Evolutionary conservation across 495 filamentous ascomycete genomes (phyloP), one percentile per base, ranked within the genome.

Genomic region (Apiosordaria backusii): DNA sequence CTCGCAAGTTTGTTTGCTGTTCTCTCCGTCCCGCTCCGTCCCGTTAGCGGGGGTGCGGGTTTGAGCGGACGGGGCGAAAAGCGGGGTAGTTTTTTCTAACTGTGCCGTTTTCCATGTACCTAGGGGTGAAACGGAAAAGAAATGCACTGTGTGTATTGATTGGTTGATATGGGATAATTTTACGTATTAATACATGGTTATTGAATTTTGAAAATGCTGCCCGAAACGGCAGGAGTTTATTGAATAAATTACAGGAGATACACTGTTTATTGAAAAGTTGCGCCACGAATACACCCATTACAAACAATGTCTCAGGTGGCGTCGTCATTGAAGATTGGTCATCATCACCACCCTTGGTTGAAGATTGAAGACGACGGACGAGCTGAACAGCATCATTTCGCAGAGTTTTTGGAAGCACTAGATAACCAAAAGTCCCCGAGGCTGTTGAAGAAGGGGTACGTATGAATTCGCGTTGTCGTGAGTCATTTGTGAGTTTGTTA

Each of bases 21-120:
- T 16, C 19, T 55, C 27, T 55, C 40, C 61, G 61, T 24, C 54
- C 54, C 52, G 24, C 61, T 35, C 24, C 61, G n/a, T 60, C 27
- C 24, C 23, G 35, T 45, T 45, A 2, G 35, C n/a, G n/a, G n/a
- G n/a, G n/a, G n/a, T n/a, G 57, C 25, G 45, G 61, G 45, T 27
- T 63, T 26, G 50, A 35, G 50, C 24, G 24, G n/a, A 18, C 62
- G 50, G 26, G 29, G 26, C 24, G 62, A 15, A 13, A 22, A 40
- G 9, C 19, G 27, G 9, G 29, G 35, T 13, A 5, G 2, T 23
- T 23, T 54, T 54, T 54, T 23, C 19, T 40, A 10, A 13, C 35
- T 13, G 35, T 40, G 35, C 35, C 35, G 35, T 40, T 40, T n/a
- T n/a, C n/a, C n/a, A n/a, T n/a, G n/a, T n/a, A n/a, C n/a, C n/a